Percentiles rank a stretch among this genome's conserved stretches.
Conservation (phyloP, 345 rosid genomes). For the Melaleuca quinquenervia region DNA sequence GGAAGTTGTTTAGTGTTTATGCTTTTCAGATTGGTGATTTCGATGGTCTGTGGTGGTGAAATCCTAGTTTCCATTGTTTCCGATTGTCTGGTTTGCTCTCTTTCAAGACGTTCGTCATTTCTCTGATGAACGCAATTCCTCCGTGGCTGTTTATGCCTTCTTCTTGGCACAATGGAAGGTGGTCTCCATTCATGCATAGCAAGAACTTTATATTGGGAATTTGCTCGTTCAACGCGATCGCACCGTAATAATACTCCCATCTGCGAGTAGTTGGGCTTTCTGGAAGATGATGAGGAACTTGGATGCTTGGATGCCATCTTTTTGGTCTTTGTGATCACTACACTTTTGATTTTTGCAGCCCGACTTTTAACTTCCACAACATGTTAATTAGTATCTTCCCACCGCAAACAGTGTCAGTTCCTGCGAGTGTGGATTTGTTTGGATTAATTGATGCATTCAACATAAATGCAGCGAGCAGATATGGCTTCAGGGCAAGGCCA, state of each 20-base stretch:
- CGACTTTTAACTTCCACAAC: neutral
- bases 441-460: neutral
- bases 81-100: neutral
- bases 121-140: neutral
- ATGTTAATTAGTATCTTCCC: neutral
- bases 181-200: neutral
- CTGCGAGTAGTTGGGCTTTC: neutral
- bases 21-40: neutral
- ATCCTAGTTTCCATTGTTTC: neutral
- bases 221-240: neutral
- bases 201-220: neutral
- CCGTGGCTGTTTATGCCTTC: neutral
- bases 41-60: neutral
- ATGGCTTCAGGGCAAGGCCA: neutral
- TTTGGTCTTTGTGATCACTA: neutral
- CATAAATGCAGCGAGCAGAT: fast-evolving
- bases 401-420: neutral
- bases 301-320: neutral
- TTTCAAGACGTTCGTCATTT: neutral
- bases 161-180: neutral
- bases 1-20: neutral
- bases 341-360: neutral
- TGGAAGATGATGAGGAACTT: neutral
- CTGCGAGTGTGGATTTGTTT: neutral
- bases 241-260: neutral